These are phyloP conservation scores for Effrenium voratum DNA, from an alignment of 73 alveolate species.

Conservation along the genomic window DNA sequence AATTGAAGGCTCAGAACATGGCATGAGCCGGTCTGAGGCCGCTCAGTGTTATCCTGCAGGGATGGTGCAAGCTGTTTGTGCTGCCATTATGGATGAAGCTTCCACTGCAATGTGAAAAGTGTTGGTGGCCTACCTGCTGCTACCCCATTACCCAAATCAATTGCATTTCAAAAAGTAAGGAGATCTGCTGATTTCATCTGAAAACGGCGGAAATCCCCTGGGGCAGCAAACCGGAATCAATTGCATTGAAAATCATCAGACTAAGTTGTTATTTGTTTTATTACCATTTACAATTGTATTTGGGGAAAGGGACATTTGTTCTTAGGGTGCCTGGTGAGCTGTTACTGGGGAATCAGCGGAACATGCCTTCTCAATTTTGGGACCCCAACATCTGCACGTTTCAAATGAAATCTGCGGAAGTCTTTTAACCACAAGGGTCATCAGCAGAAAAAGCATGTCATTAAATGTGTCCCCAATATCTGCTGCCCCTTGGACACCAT, in stretches of 20 bases:
- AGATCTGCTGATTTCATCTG: neutral
- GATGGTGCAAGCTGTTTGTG: neutral
- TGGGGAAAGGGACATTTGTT: no score
- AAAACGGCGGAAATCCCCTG: neutral
- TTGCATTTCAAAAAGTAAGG: no score
- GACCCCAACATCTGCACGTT: neutral
- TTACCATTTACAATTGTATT: no score
- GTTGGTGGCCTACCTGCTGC: no score
- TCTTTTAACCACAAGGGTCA: neutral
- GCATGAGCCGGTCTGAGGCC: neutral
- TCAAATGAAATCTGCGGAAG: neutral
- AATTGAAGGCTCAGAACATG: slow-evolving; percentile 1
- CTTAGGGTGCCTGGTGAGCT: no score
- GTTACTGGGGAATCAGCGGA: neutral
- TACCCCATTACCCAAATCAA: no score
- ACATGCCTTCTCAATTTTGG: neutral
- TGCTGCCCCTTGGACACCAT: neutral
- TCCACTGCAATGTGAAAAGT: neutral
- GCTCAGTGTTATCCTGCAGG: neutral
- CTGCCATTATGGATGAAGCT: neutral
- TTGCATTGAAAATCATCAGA: neutral
- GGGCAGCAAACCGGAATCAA: neutral
- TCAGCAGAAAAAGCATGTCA: neutral
- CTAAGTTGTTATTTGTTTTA: neutral
- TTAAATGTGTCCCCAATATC: neutral